Base-by-base conservation (phyloP, 352 stramenopile species). In the Bremia lactucae region DNA sequence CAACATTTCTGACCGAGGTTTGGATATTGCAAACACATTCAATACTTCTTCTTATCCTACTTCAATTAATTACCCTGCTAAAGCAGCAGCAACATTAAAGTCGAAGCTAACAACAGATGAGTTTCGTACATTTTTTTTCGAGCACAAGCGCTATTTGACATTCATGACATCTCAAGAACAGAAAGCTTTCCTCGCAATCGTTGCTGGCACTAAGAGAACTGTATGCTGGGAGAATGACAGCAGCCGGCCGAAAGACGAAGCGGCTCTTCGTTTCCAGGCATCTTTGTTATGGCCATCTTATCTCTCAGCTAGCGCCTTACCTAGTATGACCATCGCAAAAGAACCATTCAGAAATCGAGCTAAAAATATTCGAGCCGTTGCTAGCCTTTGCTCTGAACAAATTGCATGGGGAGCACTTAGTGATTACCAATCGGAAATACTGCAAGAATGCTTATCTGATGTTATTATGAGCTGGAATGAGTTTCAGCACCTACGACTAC, bases 321-420 rank as follows among this genome's bases (percentile, higher is more conserved):
- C 15, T 13, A 8, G n/a, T 35, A 31, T 23, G 36, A 15, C 11
- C 34, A 14, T 20, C n/a, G 14, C 21, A 23, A 18, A 51, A 7
- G 33, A 41, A 37, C 19, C 13, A 49, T 33, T 35, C 3, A 58
- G 42, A 20, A 13, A 10, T 20, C 14, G 21, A 31, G 35, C 34
- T n/a, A 22, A 29, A 23, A 46, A 28, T 1, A 18, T 9, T 16
- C 16, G 15, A 10, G 24, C 11, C 3, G 41, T 50, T n/a, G 41
- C 38, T 24, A 74, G 77, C 1, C 65, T 90, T 54, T 84, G 61
- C 59, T 88, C 81, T 2, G 78, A 89, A 40, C 78, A 88, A 64
- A 62, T 93, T 14, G 70, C 48, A 1, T 90, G 78, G 78, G 75
- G 61, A 10, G 68, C 65, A 18, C 44, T 90, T 8, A 87, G 65